Evolutionary conservation across 495 filamentous ascomycete genomes (phyloP).

Genomic region (Annulohypoxylon nitens): DNA sequence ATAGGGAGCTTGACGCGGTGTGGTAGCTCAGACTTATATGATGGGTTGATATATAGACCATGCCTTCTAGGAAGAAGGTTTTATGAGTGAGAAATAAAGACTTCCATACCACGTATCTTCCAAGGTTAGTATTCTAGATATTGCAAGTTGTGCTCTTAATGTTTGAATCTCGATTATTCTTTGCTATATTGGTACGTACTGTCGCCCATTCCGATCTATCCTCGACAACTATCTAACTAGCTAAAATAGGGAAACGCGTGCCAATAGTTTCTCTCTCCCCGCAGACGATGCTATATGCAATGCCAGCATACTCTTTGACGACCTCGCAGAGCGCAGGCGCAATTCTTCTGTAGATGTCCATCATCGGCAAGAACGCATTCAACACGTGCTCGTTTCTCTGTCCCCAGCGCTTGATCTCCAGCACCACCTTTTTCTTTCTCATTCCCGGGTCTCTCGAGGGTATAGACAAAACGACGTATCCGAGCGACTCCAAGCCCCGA

Average conservation of each 20-base stretch:
- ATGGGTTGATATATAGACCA: background rate
- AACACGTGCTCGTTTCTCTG: conserved; percentile 49
- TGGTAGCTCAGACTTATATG: background rate
- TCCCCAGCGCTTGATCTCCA: conserved; percentile 62
- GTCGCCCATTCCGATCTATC: background rate
- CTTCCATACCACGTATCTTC: background rate
- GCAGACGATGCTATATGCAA: conserved; percentile 56
- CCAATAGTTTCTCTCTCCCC: conserved; percentile 62
- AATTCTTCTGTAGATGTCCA: conserved; percentile 45
- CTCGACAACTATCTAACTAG: background rate
- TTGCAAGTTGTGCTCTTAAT: background rate
- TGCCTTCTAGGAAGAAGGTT: background rate
- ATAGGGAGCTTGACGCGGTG: background rate
- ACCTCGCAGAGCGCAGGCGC: conserved; percentile 48
- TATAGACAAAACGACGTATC: conserved; percentile 42
- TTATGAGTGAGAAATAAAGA: background rate
- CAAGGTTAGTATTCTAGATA: background rate
- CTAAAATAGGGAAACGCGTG: conserved; percentile 9
- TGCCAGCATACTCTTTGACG: conserved; percentile 53
- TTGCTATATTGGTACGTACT: background rate
- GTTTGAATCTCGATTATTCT: background rate
- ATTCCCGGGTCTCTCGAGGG: conserved; percentile 14
- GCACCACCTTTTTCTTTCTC: conserved; percentile 14
- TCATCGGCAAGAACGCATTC: conserved; percentile 55
- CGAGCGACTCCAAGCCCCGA: conserved; percentile 55